Evolutionary conservation across 2,329 filamentous ascomycete species (phyloP), one percentile per base, ranked within the genome.

Genomic region (Leptographium lundbergii): DNA sequence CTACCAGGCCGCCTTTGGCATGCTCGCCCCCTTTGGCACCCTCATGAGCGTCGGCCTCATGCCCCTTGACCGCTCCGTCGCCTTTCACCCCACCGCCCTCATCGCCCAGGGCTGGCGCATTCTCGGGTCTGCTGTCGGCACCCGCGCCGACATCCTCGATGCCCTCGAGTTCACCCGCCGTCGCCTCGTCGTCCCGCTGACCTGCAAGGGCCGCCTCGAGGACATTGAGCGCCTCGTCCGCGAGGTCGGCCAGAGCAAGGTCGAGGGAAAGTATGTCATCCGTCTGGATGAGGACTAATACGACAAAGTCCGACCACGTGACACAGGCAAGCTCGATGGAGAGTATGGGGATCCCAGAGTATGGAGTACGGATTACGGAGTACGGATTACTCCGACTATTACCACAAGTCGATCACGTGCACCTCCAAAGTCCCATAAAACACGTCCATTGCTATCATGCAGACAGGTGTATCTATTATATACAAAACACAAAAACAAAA

Each of bases 11-110:
- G 70, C 68, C 0, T 60, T 73, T 48, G 67, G 68, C 19, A 67
- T 71, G 61, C 62, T 73, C 22, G 70, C 65, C 1, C 69, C 68
- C 1, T 75, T 73, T 45, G 73, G 74, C 0, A 72, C 71, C 0
- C 60, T 74, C 17, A 70, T 76, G 53, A 72, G 72, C 22, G 70
- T 75, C 1, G 71, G 69, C 4, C 71, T 75, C 6, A 65, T 68
- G 2, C 67, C 70, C 0, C 66, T 66, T 0, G 62, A 65, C 42
- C 58, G 63, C 34, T 59, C 62, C 1, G 63, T 70, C 17, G 60
- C 45, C 4, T 61, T 74, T 5, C 71, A 74, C 54, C 73, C 74
- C 2, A 48, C 71, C 0, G 65, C 62, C 10, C 63, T 74, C 1
- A 71, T 75, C 14, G 67, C 68, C 7, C 65, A 63, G 3, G 73